Conservation (phyloP, 371 early-diverging fungal genomes). For the Mucor piriformis region DNA sequence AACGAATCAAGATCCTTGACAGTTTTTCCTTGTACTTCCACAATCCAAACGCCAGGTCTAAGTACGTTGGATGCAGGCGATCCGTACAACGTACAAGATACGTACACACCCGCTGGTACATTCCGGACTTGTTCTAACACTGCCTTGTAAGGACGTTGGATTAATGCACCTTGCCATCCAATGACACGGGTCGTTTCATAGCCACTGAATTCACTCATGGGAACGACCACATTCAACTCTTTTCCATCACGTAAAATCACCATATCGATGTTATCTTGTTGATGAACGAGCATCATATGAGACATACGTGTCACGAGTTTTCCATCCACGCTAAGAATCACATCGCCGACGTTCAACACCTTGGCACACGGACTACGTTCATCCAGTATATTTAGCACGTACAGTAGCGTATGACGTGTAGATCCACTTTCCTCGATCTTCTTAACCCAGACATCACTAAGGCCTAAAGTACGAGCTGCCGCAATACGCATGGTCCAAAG, state of each 20-base stretch:
- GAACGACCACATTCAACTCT: slow-evolving; percentile 52
- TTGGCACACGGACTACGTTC: slow-evolving; percentile 57
- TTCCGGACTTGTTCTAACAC: slow-evolving; percentile 79
- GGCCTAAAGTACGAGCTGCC: slow-evolving; percentile 79
- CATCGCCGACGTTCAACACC: slow-evolving; percentile 80
- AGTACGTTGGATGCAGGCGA: slow-evolving; percentile 72
- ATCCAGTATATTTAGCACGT: slow-evolving; percentile 68
- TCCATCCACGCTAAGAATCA: slow-evolving; percentile 82
- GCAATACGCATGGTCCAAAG: slow-evolving; percentile 82
- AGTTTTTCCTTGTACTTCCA: slow-evolving; percentile 59
- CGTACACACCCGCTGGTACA: slow-evolving; percentile 78
- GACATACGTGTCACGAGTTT: slow-evolving; percentile 67
- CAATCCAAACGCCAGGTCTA: slow-evolving; percentile 73
- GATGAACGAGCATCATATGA: slow-evolving; percentile 46
- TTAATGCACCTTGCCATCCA: slow-evolving; percentile 87
- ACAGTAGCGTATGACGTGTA: slow-evolving; percentile 69
- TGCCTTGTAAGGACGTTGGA: slow-evolving; percentile 83
- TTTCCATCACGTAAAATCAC: slow-evolving; percentile 67
- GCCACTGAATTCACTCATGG: slow-evolving; percentile 58
- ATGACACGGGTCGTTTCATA: slow-evolving; percentile 68
- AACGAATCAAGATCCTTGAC: slow-evolving; percentile 56
- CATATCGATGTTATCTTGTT: slow-evolving; percentile 46
- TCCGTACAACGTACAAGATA: slow-evolving; percentile 71
- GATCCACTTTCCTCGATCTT: slow-evolving; percentile 63
- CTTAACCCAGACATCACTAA: slow-evolving; percentile 76